These are phyloP conservation scores for Backusella tuberculispora DNA, from an alignment of 192 early-diverging fungal species.

Conservation along the genomic window DNA sequence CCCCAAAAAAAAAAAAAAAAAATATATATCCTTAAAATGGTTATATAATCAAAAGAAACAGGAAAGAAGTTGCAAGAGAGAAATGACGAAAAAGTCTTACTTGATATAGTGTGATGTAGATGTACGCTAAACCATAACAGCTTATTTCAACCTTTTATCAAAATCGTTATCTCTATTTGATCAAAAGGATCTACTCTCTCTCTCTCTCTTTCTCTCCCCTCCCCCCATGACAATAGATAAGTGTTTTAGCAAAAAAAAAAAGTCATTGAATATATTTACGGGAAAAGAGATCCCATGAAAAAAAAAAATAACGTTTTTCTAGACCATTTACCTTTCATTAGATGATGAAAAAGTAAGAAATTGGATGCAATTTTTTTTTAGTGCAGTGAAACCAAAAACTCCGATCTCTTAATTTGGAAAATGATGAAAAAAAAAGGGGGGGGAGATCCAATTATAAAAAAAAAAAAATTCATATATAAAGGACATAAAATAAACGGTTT, in stretches of 20 bases:
- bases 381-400: constrained; percentile 6
- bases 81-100: neutral
- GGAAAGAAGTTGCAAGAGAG: neutral
- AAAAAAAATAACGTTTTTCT: constrained; percentile 8
- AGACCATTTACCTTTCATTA: constrained; percentile 2
- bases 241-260: neutral
- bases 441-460: neutral
- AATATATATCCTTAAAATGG: neutral
- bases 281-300: neutral
- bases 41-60: neutral
- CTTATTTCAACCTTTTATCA: neutral
- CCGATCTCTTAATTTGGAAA: neutral
- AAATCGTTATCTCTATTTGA: constrained; percentile 24
- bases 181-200: neutral
- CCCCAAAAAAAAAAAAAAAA: too few relatives aligned
- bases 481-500: neutral
- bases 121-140: neutral
- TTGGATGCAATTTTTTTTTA: constrained; percentile 3
- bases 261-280: neutral
- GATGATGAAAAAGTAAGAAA: neutral
- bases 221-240: neutral
- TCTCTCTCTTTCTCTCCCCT: neutral
- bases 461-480: constrained; percentile 4
- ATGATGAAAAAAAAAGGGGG: constrained; percentile 6
- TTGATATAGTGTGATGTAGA: constrained; percentile 18